These are phyloP conservation scores for Aspergillus cavernicola DNA, from an alignment of 495 filamentous ascomycete genomes.

Conservation along the genomic window DNA sequence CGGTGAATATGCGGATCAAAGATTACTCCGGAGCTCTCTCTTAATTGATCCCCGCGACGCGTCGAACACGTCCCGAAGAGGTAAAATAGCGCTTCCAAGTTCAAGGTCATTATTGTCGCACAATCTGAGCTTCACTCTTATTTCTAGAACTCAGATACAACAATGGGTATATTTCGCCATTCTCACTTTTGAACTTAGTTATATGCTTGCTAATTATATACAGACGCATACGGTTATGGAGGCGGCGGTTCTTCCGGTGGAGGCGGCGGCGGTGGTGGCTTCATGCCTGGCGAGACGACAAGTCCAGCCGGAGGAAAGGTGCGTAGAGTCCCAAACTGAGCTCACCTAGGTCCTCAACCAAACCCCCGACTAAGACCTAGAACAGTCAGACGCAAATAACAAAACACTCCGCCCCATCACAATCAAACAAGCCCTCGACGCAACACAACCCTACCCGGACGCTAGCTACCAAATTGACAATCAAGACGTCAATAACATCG, in stretches of 20 bases:
- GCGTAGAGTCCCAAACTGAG: neutral
- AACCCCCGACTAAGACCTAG: neutral
- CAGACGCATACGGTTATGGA: constrained; percentile 40
- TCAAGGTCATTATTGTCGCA: too few relatives aligned
- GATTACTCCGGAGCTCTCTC: constrained; percentile 24
- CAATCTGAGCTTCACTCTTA: neutral
- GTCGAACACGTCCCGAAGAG: constrained; percentile 42
- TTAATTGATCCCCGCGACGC: constrained; percentile 44
- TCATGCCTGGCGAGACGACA: constrained; percentile 52
- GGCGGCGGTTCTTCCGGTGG: constrained; percentile 50
- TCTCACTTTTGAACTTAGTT: neutral
- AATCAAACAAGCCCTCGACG: constrained; percentile 88
- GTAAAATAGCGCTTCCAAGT: constrained; percentile 33
- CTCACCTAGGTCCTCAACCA: neutral
- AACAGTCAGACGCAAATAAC: constrained; percentile 43
- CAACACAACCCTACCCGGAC: constrained; percentile 67
- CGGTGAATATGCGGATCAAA: constrained; percentile 34
- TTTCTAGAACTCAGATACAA: neutral
- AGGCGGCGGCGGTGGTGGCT: constrained; percentile 62
- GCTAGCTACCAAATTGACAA: constrained; percentile 77
- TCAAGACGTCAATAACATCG: constrained; percentile 57
- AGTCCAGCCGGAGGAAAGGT: constrained; percentile 46
- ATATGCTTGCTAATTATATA: neutral
- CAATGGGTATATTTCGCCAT: constrained; percentile 28
- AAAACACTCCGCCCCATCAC: constrained; percentile 87